phyloP scores from a whole-genome alignment of 345 rosid genomes.

The Hibiscus mutabilis region DNA sequence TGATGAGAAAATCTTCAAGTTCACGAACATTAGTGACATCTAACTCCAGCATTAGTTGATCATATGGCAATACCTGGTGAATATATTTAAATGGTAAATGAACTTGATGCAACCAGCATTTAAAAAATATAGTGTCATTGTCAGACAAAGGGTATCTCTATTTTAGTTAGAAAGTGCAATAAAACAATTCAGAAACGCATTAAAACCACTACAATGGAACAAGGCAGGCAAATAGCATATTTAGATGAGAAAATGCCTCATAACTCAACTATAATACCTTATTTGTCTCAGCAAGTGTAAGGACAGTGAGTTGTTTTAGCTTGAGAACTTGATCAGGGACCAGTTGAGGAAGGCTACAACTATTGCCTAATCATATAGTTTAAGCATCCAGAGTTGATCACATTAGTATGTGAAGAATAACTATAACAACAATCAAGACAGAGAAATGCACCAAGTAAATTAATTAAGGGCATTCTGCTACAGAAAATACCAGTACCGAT shows the following conservation, averaged over 20 bases:
- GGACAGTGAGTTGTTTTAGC: slow-evolving; percentile 91
- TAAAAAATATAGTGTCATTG: background rate
- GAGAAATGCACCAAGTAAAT: background rate
- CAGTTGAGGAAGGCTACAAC: slow-evolving; percentile 48
- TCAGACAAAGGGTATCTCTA: background rate
- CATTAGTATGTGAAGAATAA: background rate
- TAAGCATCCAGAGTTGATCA: slow-evolving; percentile 7
- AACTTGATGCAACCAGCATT: background rate
- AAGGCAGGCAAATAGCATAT: background rate
- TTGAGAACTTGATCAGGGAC: slow-evolving; percentile 77
- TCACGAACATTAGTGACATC: slow-evolving; percentile 91
- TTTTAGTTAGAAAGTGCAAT: background rate
- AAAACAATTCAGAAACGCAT: background rate
- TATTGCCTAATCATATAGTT: slow-evolving; percentile 42
- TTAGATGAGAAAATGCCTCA: background rate
- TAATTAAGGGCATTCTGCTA: background rate
- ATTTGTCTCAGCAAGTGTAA: slow-evolving; percentile 79
- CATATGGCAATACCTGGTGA: slow-evolving; percentile 72
- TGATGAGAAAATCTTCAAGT: slow-evolving; percentile 97
- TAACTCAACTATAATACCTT: slow-evolving; percentile 41
- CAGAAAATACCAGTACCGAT: background rate
- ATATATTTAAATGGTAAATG: background rate
- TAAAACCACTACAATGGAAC: background rate
- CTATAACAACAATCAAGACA: background rate
- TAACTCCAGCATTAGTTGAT: slow-evolving; percentile 78